Conservation (phyloP, 352 stramenopile species). For the Phytophthora meadii region DNA sequence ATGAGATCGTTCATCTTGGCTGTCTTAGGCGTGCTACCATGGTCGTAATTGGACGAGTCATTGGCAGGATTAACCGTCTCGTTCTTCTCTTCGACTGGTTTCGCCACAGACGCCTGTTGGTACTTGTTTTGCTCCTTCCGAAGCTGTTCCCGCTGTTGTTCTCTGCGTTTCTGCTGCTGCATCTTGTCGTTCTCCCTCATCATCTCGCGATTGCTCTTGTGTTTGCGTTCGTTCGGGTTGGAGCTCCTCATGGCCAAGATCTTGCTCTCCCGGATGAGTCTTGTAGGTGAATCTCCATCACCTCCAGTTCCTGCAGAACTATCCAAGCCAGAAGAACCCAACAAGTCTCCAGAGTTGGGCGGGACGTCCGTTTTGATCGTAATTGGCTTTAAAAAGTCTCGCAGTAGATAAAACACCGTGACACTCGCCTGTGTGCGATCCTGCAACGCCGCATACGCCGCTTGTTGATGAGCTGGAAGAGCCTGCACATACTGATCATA, state of each 20-base stretch:
- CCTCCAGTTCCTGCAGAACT: neutral
- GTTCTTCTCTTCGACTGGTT: constrained; percentile 10
- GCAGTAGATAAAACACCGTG: constrained; percentile 67
- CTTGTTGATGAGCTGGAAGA: constrained; percentile 25
- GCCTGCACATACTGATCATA: constrained; percentile 58
- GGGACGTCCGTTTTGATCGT: constrained; percentile 35
- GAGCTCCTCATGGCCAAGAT: constrained; percentile 67
- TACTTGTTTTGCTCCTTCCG: constrained; percentile 21
- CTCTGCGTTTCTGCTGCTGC: constrained; percentile 26
- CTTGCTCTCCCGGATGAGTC: constrained; percentile 74
- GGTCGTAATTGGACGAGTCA: constrained; percentile 6
- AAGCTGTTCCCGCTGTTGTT: constrained; percentile 20
- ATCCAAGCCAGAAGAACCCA: constrained; percentile 4
- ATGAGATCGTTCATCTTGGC: constrained; percentile 33
- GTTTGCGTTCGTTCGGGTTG: constrained; percentile 23
- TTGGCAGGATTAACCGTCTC: constrained; percentile 5
- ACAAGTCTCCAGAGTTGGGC: constrained; percentile 27
- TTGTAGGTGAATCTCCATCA: constrained; percentile 42
- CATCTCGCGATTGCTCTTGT: constrained; percentile 6
- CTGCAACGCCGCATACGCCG: constrained; percentile 38
- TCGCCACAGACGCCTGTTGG: constrained; percentile 6
- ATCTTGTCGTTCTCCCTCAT: constrained; percentile 18
- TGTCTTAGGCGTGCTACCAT: constrained; percentile 28
- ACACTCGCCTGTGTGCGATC: constrained; percentile 63
- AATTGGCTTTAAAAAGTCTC: constrained; percentile 77